Evolutionary conservation across 345 rosid genomes (phyloP), one percentile per base, ranked within the genome.

Genomic region (Cochlearia excelsa): DNA sequence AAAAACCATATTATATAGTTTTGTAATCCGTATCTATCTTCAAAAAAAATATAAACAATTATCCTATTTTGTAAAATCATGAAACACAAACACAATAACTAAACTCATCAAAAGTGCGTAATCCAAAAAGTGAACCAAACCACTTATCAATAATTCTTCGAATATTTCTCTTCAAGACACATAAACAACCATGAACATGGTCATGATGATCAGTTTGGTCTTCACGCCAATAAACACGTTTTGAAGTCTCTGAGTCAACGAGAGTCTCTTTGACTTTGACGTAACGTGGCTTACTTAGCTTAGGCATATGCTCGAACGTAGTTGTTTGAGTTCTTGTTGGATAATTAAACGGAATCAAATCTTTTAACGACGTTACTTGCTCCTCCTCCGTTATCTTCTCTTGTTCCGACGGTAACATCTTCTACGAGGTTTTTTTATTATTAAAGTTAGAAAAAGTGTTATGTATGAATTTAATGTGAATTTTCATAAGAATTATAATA

Each of bases 81-180:
- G 23, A 16, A 16, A 16, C 23, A 16, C 23, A 2, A 6, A 31
- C 40, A 30, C 0, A 35, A 28, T 57, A 31, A 41, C 26, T 40
- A 48, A 69, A 35, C 45, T 57, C 59, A 27, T 57, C 59, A 35
- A 57, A 57, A 45, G 56, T 63, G 2, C 43, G 30, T 34, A 63
- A 39, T 50, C 74, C 74, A 26, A 56, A 45, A 44, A 70, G 53
- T 47, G 74, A n/a, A 49, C 74, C 74, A 44, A 63, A 70, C 49
- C 30, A 62, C 29, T 50, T 35, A 35, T 63, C 69, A 29, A 70
- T 50, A 46, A 1, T 63, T 57, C 74, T 63, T n/a, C n/a, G 59
- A 54, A 70, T 7, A 37, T 11, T 70, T 50, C 27, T 63, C 31
- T 33, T 55, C 7, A 69, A 47, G 44, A 46, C 10, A 68, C 39